Evolutionary conservation across 768 basidiomycete species (phyloP).

Genomic region (Leucosporidium scottii): DNA sequence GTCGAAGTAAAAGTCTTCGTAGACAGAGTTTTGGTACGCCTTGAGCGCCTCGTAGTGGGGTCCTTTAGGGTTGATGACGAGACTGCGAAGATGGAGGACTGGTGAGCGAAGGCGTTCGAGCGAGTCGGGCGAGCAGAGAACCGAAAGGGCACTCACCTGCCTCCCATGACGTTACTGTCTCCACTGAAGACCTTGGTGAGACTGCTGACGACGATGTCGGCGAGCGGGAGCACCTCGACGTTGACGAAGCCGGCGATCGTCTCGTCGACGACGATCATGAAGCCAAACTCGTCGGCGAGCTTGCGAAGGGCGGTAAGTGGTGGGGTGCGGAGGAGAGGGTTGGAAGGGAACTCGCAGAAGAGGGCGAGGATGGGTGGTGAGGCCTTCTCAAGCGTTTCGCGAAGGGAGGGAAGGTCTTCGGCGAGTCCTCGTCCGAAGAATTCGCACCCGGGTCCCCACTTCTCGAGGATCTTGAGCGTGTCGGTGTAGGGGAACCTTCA

Average conservation of each 20-base stretch:
- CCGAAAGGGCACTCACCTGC: slow-evolving; percentile 55
- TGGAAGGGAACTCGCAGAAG: slow-evolving; percentile 91
- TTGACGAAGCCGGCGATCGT: slow-evolving; percentile 92
- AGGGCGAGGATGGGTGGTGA: slow-evolving; percentile 66
- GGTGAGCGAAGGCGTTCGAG: no score
- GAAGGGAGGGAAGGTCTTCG: slow-evolving; percentile 65
- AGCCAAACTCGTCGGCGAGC: slow-evolving; percentile 80
- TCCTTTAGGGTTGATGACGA: slow-evolving; percentile 75
- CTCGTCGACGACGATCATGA: slow-evolving; percentile 84
- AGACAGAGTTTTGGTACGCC: slow-evolving; percentile 51
- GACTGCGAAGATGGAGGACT: slow-evolving; percentile 46
- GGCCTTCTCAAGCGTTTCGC: slow-evolving; percentile 51
- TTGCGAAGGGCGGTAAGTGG: slow-evolving; percentile 65
- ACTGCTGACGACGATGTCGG: slow-evolving; percentile 85
- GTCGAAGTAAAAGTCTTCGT: slow-evolving; percentile 78
- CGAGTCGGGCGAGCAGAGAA: background rate
- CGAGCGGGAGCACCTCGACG: slow-evolving; percentile 76
- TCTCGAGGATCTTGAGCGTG: slow-evolving; percentile 84
- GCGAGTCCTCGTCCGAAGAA: slow-evolving; percentile 78
- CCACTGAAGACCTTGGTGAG: slow-evolving; percentile 93
- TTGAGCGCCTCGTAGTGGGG: slow-evolving; percentile 65
- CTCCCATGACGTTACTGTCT: slow-evolving; percentile 92
- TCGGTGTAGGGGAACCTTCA: slow-evolving; percentile 96
- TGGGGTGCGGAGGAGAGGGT: slow-evolving; percentile 81
- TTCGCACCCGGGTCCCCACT: slow-evolving; percentile 91